Percentiles rank a stretch among this genome's conserved stretches.
Evolutionary conservation across 176 grass and related monocot genomes (phyloP).

Genomic region (Eleusine coracana): DNA sequence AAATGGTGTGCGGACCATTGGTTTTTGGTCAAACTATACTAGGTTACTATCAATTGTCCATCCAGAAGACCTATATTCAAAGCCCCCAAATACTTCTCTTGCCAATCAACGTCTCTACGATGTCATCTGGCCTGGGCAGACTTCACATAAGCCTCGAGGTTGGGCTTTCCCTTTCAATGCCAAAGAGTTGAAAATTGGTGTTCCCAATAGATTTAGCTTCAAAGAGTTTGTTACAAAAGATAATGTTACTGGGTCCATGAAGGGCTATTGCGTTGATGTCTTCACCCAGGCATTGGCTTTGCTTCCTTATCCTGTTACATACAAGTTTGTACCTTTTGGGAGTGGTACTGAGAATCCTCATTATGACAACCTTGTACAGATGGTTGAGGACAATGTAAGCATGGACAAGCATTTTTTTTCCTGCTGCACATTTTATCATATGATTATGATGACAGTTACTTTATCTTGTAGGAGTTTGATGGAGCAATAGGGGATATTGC

Average conservation of each 20-base stretch:
- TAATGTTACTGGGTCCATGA: conserved; percentile 57
- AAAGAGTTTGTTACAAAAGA: conserved; percentile 65
- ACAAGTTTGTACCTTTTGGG: conserved; percentile 76
- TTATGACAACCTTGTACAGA: conserved; percentile 63
- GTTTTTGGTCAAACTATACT: conserved; percentile 97
- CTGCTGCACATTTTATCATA: conserved; percentile 26
- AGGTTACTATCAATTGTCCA: conserved; percentile 54
- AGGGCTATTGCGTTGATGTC: conserved; percentile 90
- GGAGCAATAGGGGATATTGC: conserved; percentile 79
- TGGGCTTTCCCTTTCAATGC: conserved; percentile 81
- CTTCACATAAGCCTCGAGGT: conserved; percentile 74
- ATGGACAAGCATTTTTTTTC: neutral
- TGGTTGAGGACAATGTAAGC: conserved; percentile 80
- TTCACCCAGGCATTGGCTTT: conserved; percentile 80
- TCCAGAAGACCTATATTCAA: conserved; percentile 74
- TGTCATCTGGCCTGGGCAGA: conserved; percentile 94
- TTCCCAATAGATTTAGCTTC: conserved; percentile 80
- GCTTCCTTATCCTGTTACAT: conserved; percentile 93
- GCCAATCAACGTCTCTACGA: conserved; percentile 67
- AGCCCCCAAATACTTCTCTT: conserved; percentile 68
- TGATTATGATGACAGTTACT: conserved; percentile 24
- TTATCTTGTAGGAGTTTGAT: conserved; percentile 70
- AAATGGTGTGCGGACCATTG: conserved; percentile 71
- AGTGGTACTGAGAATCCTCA: conserved; percentile 66
- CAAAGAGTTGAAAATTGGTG: conserved; percentile 82